Base-by-base conservation (phyloP, 1,139 yeast genomes). In the Pneumocystis murina region DNA sequence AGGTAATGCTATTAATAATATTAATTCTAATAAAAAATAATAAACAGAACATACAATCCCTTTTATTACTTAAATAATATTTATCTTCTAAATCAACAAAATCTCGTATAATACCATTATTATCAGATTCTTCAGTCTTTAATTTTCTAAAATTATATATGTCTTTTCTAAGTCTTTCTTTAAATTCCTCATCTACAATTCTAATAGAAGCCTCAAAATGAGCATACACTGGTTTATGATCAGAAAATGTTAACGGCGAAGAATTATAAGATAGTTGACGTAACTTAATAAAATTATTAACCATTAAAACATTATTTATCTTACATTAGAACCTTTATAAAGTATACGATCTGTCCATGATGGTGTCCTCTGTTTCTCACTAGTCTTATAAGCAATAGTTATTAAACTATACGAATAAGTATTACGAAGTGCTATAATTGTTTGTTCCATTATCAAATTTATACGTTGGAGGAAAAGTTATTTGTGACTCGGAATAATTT, bases 271-370 rank as follows among this genome's bases (percentile, higher is more conserved):
- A 76, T 28, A 81, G 70, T 70, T 87, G 97, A 65, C 79, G 81
- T 66, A 92, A 4, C 60, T 58, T 48, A 17, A 41, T 41, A 48
- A 48, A 48, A 12, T 40, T 20, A 58, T 58, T 12, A 17, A 12
- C 30, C 4, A 17, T 2, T 38, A 58, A 38, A 40, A 40, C 30
- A 30, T 40, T 16, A 58, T 38, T 20, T 38, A 10, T 58, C 59
- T 38, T 58, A 58, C 72, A 36, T 79, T 76, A n/a, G 71, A 62
- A n/a, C 80, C 80, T 58, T 82, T 78, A 63, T 79, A 78, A 63
- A 86, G 69, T 63, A 86, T 83, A 63, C 99, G 78, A 75, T 92
- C 98, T 0, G 97, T 92, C 97, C 97, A 92, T 0, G 97, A 90
- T 1, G 98, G 98, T 35, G 87, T 86, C 68, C 98, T 80, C 72